A percentile compares a stretch with the other conserved stretches of the same genome.
phyloP scores from a whole-genome alignment of 176 grass and related monocot genomes.

The Saccharum spontaneum region DNA sequence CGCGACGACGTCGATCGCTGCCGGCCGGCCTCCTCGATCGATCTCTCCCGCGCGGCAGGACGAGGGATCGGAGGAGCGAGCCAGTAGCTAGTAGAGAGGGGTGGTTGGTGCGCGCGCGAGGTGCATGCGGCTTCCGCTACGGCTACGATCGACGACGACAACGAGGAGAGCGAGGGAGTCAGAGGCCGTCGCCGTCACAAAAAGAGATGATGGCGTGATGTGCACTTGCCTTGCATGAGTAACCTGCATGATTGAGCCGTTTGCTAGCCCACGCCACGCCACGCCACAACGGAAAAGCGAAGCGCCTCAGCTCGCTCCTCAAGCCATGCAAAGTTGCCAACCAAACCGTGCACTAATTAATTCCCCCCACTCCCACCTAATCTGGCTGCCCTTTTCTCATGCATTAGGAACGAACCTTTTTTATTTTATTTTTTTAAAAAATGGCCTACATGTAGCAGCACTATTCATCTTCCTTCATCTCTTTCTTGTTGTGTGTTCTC shows the following conservation, averaged over 20 bases:
- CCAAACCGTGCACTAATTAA: slow-evolving; percentile 52
- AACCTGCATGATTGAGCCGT: slow-evolving; percentile 54
- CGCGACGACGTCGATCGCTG: too few relatives aligned
- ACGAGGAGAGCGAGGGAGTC: not conserved
- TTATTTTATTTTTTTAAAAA: not conserved
- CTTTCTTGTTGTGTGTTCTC: slow-evolving; percentile 3
- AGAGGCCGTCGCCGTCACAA: slow-evolving; percentile 34
- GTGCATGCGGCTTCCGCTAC: too few relatives aligned
- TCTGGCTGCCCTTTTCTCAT: slow-evolving; percentile 12
- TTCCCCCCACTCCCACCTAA: slow-evolving; percentile 32
- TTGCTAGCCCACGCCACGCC: slow-evolving; percentile 18
- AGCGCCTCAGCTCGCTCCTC: not conserved
- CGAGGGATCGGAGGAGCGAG: too few relatives aligned
- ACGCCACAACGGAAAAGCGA: slow-evolving; percentile 17
- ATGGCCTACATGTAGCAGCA: not conserved
- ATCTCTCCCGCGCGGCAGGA: too few relatives aligned
- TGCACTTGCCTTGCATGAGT: slow-evolving; percentile 54
- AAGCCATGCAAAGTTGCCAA: slow-evolving; percentile 50
- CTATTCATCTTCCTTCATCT: slow-evolving; percentile 9
- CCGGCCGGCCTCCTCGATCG: too few relatives aligned
- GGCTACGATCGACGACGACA: not conserved
- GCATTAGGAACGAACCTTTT: not conserved
- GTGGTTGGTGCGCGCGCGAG: too few relatives aligned
- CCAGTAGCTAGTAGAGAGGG: too few relatives aligned
- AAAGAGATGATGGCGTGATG: slow-evolving; percentile 52